A percentile compares a stretch with the other conserved stretches of the same genome.
Conservation (phyloP, 2,329 filamentous ascomycete genomes). For the Botryotinia globosa region DNA sequence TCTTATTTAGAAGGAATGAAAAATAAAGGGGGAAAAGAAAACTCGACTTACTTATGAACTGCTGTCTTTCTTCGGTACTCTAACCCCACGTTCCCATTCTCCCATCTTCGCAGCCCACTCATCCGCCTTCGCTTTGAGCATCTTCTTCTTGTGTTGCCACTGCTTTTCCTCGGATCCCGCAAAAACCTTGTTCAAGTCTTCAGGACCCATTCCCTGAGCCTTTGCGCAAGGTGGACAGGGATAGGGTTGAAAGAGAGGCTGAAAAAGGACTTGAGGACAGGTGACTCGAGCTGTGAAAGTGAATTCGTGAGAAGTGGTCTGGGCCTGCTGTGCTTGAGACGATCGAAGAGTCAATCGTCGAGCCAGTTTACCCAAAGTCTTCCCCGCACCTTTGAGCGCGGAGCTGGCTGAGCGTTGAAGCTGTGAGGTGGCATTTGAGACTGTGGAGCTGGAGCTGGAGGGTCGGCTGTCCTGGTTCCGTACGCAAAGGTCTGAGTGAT, state of each 20-base stretch:
- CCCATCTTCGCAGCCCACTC: not conserved
- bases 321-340: not conserved
- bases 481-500: not conserved
- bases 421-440: not conserved
- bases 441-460: not conserved
- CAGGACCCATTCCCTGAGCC: not conserved
- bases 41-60: not conserved
- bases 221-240: not conserved
- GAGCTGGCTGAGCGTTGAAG: not conserved
- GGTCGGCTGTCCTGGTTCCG: not conserved
- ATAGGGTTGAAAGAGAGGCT: not conserved
- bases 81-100: not conserved
- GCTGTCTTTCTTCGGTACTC: not conserved
- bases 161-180: not conserved
- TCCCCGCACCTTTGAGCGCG: not conserved
- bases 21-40: not conserved
- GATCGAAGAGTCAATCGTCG: not conserved
- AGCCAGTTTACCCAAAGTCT: not conserved
- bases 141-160: not conserved
- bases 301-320: not conserved
- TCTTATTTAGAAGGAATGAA: not conserved
- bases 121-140: not conserved
- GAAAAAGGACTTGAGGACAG: not conserved
- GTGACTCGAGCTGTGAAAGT: not conserved
- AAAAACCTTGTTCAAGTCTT: not conserved